Evolutionary conservation across 164 flowering plant genomes (phyloP), one percentile per base, ranked within the genome.

Genomic region (Houttuynia cordata): DNA sequence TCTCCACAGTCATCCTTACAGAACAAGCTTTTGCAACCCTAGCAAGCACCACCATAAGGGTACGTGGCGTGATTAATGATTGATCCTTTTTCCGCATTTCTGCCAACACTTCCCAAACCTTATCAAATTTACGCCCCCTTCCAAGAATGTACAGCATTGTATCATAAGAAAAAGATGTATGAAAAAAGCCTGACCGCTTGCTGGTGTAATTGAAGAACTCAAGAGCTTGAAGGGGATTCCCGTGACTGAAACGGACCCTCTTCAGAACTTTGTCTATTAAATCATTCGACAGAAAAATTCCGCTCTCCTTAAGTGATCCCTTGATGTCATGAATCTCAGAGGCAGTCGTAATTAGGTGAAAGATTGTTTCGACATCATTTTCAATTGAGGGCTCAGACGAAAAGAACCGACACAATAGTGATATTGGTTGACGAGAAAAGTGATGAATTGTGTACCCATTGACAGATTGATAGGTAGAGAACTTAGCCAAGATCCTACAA

Each of bases 11-110:
- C 71, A 73, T 68, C 56, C 79, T 74, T 57, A 86, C 90, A 0
- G 97, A 91, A 66, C 87, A 88, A 50, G 80, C 83, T 69, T 88
- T 91, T 22, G 96, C 94, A 58, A 85, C 65, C 58, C 97, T 78
- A 42, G 69, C 94, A 54, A 83, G 68, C 64, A 88, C 96, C 8
- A 88, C 78, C 70, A 78, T 83, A 50, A 88, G 60, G 7, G 92
- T 88, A 4, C 85, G 67, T 0, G 80, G 65, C 0, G 96, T 67
- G 34, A 91, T 85, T 75, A 83, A 74, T 41, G 74, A 62, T 13
- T 51, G 78, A 64, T 91, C 92, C 52, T 81, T 88, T 30, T 64
- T 57, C 58, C 77, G 76, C 54, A 73, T 75, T n/a, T 83, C 90
- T 14, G 24, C 7, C 64, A 88, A 68, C 51, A 86, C 62, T 20